Evolutionary conservation across 1,284 basidiomycete species (phyloP), one percentile per base, ranked within the genome.

Genomic region (Phylloboletellus chloephorus): DNA sequence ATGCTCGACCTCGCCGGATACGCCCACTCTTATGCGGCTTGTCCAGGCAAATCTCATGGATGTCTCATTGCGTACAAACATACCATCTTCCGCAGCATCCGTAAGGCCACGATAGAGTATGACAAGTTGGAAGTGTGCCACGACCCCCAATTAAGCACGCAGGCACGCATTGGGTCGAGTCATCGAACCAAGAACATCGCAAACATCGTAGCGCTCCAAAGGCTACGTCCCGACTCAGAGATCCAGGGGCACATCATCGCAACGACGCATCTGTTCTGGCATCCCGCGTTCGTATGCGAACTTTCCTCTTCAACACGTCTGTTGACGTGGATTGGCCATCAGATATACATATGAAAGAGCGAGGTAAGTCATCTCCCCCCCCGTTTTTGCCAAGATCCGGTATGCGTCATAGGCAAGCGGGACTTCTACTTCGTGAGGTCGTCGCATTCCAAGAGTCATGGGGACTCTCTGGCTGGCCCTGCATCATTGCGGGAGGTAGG

Each of bases 251-350:
- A 88, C 28, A 66, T 94, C 31, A 67, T 92, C 5, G 89, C 79
- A 2, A 95, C 92, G 0, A 91, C 89, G 0, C 91, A 86, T 68
- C 72, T 85, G 5, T 97, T 98, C 65, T 97, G 94, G 94, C 92
- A 96, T 63, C 92, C 93, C 6, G 79, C 74, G 83, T 88, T 60
- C 50, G 73, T 67, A 16, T 13, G 42, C 22, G 12, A 10, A 28
- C 13, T 7, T 28, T 23, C 26, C 31, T 46, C 37, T 46, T 31
- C 15, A 9, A 29, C 20, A 37, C 6, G 19, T 19, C 21, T 4
- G 4, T 37, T 54, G 26, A 47, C 20, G 13, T 29, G n/a, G n/a
- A 20, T 39, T 26, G 37, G 2, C 23, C 10, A 28, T 33, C 44
- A 88, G 88, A 46, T 91, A 87, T 57, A 76, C 78, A 0, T 98